phyloP scores from a whole-genome alignment of 768 basidiomycete genomes.

The Lactarius tabidus region DNA sequence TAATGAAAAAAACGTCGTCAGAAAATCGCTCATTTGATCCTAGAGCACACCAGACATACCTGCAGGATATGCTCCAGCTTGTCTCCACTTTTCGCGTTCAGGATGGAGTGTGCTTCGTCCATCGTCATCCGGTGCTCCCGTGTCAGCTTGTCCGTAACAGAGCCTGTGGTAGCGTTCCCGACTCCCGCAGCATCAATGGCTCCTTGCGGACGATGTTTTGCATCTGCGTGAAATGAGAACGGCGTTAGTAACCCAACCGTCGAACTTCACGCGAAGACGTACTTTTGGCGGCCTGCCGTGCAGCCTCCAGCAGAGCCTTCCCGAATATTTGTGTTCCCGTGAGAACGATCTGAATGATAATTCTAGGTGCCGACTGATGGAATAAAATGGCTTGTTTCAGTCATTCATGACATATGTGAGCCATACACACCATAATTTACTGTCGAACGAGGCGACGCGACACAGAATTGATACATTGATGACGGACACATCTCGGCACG shows the following conservation, averaged over 20 bases:
- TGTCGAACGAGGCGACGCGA: background rate
- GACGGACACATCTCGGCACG: no score
- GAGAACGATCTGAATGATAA: conserved; percentile 73
- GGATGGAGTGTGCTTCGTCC: conserved; percentile 92
- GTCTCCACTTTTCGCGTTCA: conserved; percentile 81
- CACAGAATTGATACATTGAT: background rate
- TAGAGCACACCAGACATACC: conserved; percentile 42
- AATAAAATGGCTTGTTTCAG: background rate
- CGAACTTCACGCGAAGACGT: conserved; percentile 30
- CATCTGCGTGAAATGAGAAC: conserved; percentile 49
- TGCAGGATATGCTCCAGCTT: conserved; percentile 63
- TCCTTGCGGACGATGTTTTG: conserved; percentile 72
- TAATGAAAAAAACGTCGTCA: conserved; percentile 32
- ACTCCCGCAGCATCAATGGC: conserved; percentile 70
- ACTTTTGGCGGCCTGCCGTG: conserved; percentile 93
- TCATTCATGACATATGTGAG: background rate
- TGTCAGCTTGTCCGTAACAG: conserved; percentile 75
- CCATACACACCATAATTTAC: conserved; percentile 9
- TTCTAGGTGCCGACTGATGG: conserved; percentile 67
- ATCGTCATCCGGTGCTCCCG: conserved; percentile 87
- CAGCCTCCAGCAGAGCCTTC: conserved; percentile 87
- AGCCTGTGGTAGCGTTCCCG: conserved; percentile 71
- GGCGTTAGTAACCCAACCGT: no score
- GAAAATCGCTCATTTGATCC: background rate
- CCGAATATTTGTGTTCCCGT: conserved; percentile 81